These are phyloP conservation scores for Thermothelomyces thermophilus DNA, from an alignment of 2,329 filamentous ascomycete species.

Conservation along the genomic window DNA sequence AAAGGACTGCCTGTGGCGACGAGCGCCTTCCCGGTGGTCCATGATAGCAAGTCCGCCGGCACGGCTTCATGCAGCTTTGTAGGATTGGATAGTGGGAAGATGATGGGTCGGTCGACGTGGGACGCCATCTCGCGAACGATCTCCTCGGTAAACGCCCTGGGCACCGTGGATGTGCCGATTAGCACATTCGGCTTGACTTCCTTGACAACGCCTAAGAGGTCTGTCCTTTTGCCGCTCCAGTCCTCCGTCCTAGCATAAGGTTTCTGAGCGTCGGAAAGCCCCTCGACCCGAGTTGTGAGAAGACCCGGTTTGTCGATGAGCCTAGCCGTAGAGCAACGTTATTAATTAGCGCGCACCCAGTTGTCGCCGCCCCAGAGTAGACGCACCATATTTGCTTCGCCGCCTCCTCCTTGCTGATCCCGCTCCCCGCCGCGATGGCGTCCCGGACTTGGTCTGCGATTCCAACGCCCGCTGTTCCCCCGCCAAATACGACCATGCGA, in stretches of 20 bases:
- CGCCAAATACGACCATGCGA: slow-evolving; percentile 69
- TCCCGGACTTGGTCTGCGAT: slow-evolving; percentile 81
- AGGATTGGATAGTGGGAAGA: slow-evolving; percentile 80
- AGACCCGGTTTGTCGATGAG: slow-evolving; percentile 77
- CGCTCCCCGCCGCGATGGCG: slow-evolving; percentile 63
- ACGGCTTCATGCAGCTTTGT: slow-evolving; percentile 77
- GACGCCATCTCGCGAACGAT: slow-evolving; percentile 69
- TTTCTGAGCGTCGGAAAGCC: slow-evolving; percentile 59
- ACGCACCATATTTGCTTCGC: slow-evolving; percentile 68
- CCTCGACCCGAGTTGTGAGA: slow-evolving; percentile 44
- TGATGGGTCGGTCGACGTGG: slow-evolving; percentile 64
- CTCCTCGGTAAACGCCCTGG: slow-evolving; percentile 68
- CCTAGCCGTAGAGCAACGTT: too few relatives aligned
- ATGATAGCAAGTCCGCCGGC: slow-evolving; percentile 66
- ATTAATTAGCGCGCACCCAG: too few relatives aligned
- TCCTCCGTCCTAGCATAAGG: slow-evolving; percentile 55
- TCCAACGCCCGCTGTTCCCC: slow-evolving; percentile 74
- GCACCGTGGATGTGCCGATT: slow-evolving; percentile 76
- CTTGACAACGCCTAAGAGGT: slow-evolving; percentile 61
- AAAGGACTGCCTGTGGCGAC: slow-evolving; percentile 83
- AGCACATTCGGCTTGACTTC: slow-evolving; percentile 72
- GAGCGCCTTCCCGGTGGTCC: slow-evolving; percentile 71
- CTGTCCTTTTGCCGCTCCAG: slow-evolving; percentile 52
- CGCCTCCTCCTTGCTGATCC: slow-evolving; percentile 66
- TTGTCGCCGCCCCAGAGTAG: too few relatives aligned